Percentiles rank a stretch among this genome's conserved stretches.
Conservation (phyloP, 768 basidiomycete genomes). For the Calocera cornea region DNA sequence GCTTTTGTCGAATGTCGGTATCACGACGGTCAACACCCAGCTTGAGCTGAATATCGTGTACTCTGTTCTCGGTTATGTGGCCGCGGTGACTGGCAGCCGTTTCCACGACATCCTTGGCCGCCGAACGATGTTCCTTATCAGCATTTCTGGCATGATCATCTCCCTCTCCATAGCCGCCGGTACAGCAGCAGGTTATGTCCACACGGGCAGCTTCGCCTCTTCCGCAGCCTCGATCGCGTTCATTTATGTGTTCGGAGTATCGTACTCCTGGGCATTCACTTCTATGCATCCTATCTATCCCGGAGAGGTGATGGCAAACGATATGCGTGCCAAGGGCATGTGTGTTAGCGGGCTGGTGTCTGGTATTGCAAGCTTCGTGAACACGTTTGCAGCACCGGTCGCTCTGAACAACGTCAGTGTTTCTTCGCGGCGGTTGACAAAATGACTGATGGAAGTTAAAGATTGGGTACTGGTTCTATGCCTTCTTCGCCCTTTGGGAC, state of each 20-base stretch:
- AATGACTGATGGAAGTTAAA: too few species aligned
- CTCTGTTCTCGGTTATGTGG: constrained; percentile 40
- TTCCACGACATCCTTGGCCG: background rate
- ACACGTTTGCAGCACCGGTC: constrained; percentile 53
- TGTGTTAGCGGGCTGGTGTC: constrained; percentile 47
- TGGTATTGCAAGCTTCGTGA: constrained; percentile 45
- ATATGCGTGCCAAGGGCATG: constrained; percentile 47
- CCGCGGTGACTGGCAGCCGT: constrained; percentile 33
- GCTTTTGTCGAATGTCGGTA: constrained; percentile 41
- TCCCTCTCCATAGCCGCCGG: background rate
- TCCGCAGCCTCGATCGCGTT: background rate
- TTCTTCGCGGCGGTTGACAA: background rate
- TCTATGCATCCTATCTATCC: constrained; percentile 34
- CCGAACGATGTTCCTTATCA: constrained; percentile 1
- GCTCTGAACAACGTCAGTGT: constrained; percentile 38
- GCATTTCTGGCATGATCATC: constrained; percentile 1
- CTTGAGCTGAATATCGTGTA: constrained; percentile 39
- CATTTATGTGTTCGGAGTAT: background rate
- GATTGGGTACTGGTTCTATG: constrained; percentile 3
- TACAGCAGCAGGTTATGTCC: background rate
- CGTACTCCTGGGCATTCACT: background rate
- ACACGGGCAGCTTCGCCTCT: background rate
- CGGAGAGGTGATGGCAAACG: constrained; percentile 53
- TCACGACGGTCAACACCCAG: constrained; percentile 37
- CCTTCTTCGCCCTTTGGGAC: constrained; percentile 22